A percentile compares a stretch with the other conserved stretches of the same genome.
Conservation (phyloP, 176 grass and related monocot species). For the Musa acuminata region DNA sequence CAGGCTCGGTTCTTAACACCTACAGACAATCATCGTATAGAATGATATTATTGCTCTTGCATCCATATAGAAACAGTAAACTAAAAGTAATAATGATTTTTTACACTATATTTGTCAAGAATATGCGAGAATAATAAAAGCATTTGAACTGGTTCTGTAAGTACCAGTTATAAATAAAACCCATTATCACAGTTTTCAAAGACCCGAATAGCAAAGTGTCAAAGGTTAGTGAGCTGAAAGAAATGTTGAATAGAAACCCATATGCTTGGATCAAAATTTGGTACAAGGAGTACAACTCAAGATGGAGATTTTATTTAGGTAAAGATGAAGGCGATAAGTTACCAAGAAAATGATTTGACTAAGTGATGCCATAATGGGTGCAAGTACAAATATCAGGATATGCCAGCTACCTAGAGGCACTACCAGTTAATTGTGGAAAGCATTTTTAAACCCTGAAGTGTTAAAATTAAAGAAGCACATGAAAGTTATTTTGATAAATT, state of each 20-base stretch:
- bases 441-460: neutral
- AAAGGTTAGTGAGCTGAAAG: neutral
- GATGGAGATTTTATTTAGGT: neutral
- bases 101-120: neutral
- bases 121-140: neutral
- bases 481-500: too few relatives aligned
- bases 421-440: neutral
- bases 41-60: slow-evolving; percentile 7
- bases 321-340: neutral
- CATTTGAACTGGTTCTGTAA: neutral
- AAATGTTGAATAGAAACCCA: neutral
- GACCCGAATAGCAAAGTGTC: neutral
- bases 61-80: neutral
- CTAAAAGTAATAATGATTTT: neutral
- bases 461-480: neutral
- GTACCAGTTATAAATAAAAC: neutral
- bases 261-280: neutral
- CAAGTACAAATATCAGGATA: neutral
- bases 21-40: slow-evolving; percentile 24
- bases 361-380: neutral
- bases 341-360: neutral
- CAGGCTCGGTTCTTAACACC: slow-evolving; percentile 90
- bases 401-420: neutral
- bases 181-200: neutral
- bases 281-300: neutral